phyloP scores from a whole-genome alignment of 2,329 filamentous ascomycete genomes.

The Bipolaris victoriae region DNA sequence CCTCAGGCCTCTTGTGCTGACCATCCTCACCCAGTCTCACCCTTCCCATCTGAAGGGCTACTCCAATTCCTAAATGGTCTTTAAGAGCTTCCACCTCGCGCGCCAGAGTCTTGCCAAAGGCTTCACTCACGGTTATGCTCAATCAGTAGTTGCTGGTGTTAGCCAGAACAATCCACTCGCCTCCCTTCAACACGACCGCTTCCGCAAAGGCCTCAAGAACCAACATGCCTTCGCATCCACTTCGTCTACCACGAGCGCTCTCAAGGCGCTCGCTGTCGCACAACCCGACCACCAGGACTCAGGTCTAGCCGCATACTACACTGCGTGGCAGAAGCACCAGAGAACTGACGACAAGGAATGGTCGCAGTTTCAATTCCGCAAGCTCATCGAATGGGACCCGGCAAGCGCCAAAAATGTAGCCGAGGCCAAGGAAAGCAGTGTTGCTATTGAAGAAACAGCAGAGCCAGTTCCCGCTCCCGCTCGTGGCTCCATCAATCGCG shows the following conservation, averaged over 20 bases:
- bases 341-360: slow-evolving; percentile 77
- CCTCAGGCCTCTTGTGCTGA: slow-evolving; percentile 21
- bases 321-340: slow-evolving; percentile 79
- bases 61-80: slow-evolving; percentile 82
- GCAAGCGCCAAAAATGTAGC: slow-evolving; percentile 49
- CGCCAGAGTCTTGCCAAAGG: slow-evolving; percentile 97
- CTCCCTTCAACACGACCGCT: slow-evolving; percentile 55
- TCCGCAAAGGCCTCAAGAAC: slow-evolving; percentile 63
- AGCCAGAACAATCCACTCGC: slow-evolving; percentile 64
- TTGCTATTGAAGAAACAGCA: slow-evolving; percentile 38
- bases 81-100: slow-evolving; percentile 81
- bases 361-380: slow-evolving; percentile 88
- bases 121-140: slow-evolving; percentile 96
- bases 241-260: slow-evolving; percentile 43
- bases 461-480: slow-evolving; percentile 37
- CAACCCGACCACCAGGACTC: slow-evolving; percentile 48
- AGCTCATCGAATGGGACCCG: slow-evolving; percentile 86
- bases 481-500: slow-evolving; percentile 52
- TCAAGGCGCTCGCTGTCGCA: slow-evolving; percentile 41
- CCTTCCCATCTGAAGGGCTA: slow-evolving; percentile 66
- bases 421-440: slow-evolving; percentile 46
- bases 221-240: slow-evolving; percentile 74
- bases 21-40: slow-evolving; percentile 51
- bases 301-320: slow-evolving; percentile 87
- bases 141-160: slow-evolving; percentile 92